Conservation (phyloP, 768 basidiomycete genomes). For the Psilocybe azurescens region DNA sequence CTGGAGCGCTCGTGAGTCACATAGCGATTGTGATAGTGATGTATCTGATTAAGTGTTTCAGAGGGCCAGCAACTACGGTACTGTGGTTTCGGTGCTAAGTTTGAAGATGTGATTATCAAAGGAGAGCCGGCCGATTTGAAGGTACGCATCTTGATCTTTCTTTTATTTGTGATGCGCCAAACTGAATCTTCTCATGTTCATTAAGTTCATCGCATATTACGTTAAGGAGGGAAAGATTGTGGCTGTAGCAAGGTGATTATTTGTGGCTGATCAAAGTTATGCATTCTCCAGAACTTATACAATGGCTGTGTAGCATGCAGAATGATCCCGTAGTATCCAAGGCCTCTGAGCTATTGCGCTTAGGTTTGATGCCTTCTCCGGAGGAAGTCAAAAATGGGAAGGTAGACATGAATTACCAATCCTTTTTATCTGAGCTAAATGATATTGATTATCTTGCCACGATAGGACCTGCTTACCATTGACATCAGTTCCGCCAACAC, state of each 20-base stretch:
- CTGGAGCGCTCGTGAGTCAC: conserved; percentile 83
- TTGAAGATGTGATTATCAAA: conserved; percentile 79
- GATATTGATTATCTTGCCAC: background rate
- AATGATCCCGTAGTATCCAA: conserved; percentile 82
- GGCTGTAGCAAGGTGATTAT: conserved; percentile 63
- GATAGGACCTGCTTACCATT: conserved; percentile 45
- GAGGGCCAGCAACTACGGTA: conserved; percentile 90
- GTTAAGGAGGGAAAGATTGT: conserved; percentile 65
- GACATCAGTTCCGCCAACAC: conserved; percentile 42
- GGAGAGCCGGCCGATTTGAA: conserved; percentile 81
- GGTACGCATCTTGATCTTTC: conserved; percentile 40
- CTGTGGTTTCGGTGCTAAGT: conserved; percentile 72
- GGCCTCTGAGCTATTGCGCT: conserved; percentile 76
- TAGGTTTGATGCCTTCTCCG: conserved; percentile 81
- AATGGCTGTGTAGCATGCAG: conserved; percentile 61
- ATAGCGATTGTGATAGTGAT: conserved; percentile 1
- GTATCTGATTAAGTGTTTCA: conserved; percentile 26
- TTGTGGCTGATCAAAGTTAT: background rate
- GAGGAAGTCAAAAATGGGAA: conserved; percentile 77
- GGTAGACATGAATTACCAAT: conserved; percentile 41
- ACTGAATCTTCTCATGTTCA: background rate
- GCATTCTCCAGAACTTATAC: conserved; percentile 14
- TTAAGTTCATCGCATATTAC: conserved; percentile 83
- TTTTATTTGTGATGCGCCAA: background rate
- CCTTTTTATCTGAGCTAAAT: background rate